Base-by-base conservation (phyloP, 2,329 filamentous ascomycete genomes). In the Chalaropsis ovoidea region DNA sequence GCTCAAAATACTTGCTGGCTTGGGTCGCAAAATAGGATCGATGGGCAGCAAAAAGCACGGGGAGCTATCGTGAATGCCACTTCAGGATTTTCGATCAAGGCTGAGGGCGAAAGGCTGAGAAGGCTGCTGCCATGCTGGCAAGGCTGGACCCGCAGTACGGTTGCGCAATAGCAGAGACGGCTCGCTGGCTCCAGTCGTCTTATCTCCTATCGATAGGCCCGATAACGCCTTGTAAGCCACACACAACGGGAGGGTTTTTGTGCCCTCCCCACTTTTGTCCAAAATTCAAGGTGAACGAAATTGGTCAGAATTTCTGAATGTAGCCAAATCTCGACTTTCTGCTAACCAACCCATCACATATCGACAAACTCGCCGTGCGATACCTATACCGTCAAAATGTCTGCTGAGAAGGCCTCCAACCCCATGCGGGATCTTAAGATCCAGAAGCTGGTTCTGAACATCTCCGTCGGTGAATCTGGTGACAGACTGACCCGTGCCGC, bases 401-500 rank as follows among this genome's bases (percentile, higher is more conserved):
- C 74, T 80, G 82, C 88, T 79, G 89, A 93, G 79, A 96, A 97
- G 86, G 79, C 84, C 79, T 82, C 84, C 79, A 99, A 99, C 87
- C 93, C 94, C 83, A 99, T 99, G 94, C 90, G 92, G 84, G 93
- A 99, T 84, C 90, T 97, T 79, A 90, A 91, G 84, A 94, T 96
- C 82, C 90, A 95, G 84, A 96, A 96, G 86, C 90, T 96, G 80
- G 92, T 96, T 80, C 89, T 96, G 79, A 96, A 96, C 88, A 96
- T 96, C 82, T 96, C 90, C 74, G 94, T 99, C 76, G 94, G 94
- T 82, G 94, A 99, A 86, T 97, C 93, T 88, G 94, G 94, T 90
- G 94, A 99, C 84, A 95, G 94, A 87, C 88, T 99, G 78, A 99
- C 94, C 75, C 90, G 94, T 88, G 94, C 94, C 78, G 94, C 94